phyloP scores from a whole-genome alignment of 371 early-diverging fungal species.

The Syncephalastrum sp. region DNA sequence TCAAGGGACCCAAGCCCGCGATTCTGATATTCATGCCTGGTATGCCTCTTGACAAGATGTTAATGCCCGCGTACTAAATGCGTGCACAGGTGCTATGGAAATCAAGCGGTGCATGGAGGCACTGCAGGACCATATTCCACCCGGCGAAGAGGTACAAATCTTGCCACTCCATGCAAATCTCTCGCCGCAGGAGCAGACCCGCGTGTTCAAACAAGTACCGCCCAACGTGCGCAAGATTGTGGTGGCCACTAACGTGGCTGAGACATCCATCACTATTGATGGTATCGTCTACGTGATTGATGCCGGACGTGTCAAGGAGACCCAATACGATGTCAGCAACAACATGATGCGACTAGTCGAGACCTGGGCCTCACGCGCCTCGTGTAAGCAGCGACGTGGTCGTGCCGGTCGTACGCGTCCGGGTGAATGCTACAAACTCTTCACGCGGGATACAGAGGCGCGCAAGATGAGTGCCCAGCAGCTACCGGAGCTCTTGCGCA shows the following conservation, averaged over 20 bases:
- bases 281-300: conserved; percentile 95
- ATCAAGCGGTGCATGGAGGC: conserved; percentile 69
- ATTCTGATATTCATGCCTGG: conserved; percentile 79
- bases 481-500: conserved; percentile 76
- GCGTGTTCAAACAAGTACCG: conserved; percentile 61
- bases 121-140: conserved; percentile 28
- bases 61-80: neutral
- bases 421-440: conserved; percentile 79
- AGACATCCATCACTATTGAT: conserved; percentile 91
- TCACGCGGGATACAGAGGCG: conserved; percentile 50
- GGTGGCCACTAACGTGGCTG: conserved; percentile 94
- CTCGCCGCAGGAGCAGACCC: conserved; percentile 67
- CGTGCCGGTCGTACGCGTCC: conserved; percentile 89
- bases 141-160: conserved; percentile 35
- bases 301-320: conserved; percentile 84
- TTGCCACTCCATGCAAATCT: conserved; percentile 77
- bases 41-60: conserved; percentile 6
- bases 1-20: conserved; percentile 41
- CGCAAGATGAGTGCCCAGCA: conserved; percentile 62
- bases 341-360: conserved; percentile 57
- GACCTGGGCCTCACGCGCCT: conserved; percentile 69
- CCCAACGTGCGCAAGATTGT: conserved; percentile 81
- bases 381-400: conserved; percentile 89
- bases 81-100: conserved; percentile 62
- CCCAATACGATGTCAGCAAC: conserved; percentile 59